Evolutionary conservation across 495 filamentous ascomycete species (phyloP), one percentile per base, ranked within the genome.

Genomic region (Trichoderma parareesei): DNA sequence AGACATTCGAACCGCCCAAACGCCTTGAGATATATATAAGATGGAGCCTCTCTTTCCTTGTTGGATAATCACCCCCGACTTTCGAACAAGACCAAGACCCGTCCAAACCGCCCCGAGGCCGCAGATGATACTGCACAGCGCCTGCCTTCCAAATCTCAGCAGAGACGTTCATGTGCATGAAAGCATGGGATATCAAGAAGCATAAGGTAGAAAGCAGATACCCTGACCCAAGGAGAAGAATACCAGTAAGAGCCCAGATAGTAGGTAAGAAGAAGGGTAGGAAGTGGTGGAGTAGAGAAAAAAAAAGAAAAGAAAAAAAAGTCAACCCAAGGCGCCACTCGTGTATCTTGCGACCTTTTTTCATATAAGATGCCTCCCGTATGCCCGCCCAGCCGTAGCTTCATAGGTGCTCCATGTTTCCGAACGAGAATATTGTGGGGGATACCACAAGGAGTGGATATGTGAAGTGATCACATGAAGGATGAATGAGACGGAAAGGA

Each of bases 331-430:
- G 49, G 49, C 49, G 49, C 49, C 49, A 57, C 9, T 57, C 49
- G 20, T 57, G 49, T 57, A 33, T 57, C 49, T 57, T 33, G 49
- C 49, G 49, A 57, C 49, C 49, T 57, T 27, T 27, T 27, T 33
- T 57, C 49, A 57, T 57, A 33, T 57, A 33, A 33, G 8, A 57
- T 33, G 20, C 9, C 18, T 35, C 18, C 49, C 16, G 13, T 18
- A 7, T 18, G 49, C 18, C 3, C 18, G 33, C 13, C 44, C 44
- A 48, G 44, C 14, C 44, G 44, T 48, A 48, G 44, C 18, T 18
- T n/a, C 14, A 6, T 48, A 27, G 27, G 27, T 27, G 27, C 27
- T 27, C 27, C 27, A 27, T 27, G 27, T 27, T 27, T 27, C 27
- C 27, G 27, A 27, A 27, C 2, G 27, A 27, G 27, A 27, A 27